A percentile compares a stretch with the other conserved stretches of the same genome.
Conservation (phyloP, 192 early-diverging fungal genomes). For the Podila verticillata region DNA sequence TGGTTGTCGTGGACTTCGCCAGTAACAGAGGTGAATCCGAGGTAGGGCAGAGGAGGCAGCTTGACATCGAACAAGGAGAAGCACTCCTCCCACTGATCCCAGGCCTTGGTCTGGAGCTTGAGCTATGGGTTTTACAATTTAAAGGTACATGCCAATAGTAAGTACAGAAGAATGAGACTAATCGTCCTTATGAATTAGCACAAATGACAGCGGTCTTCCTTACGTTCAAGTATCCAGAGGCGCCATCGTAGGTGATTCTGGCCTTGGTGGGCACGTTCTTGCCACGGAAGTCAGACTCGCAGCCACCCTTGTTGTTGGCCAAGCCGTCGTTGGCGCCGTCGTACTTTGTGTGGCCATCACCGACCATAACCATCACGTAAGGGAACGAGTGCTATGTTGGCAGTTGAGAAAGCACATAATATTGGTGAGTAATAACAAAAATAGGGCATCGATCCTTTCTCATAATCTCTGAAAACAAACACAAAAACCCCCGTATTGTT, state of each 20-base stretch:
- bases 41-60: constrained; percentile 78
- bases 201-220: neutral
- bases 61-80: constrained; percentile 83
- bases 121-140: constrained; percentile 42
- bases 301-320: constrained; percentile 66
- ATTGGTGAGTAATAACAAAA: neutral
- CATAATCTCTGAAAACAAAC: no score
- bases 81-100: constrained; percentile 85
- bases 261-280: constrained; percentile 68
- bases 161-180: neutral
- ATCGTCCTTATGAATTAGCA: neutral
- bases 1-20: constrained; percentile 87
- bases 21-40: constrained; percentile 94
- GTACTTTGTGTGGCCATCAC: constrained; percentile 88
- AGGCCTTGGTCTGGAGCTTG: constrained; percentile 55
- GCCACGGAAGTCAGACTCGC: constrained; percentile 82
- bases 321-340: constrained; percentile 85
- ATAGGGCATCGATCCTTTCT: no score
- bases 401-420: neutral
- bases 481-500: no score
- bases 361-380: constrained; percentile 92
- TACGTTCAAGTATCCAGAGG: constrained; percentile 39
- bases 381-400: constrained; percentile 75
- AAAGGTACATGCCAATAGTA: neutral
- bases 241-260: constrained; percentile 79